phyloP scores from a whole-genome alignment of 2,329 filamentous ascomycete species.

The Fonsecaea monophora region DNA sequence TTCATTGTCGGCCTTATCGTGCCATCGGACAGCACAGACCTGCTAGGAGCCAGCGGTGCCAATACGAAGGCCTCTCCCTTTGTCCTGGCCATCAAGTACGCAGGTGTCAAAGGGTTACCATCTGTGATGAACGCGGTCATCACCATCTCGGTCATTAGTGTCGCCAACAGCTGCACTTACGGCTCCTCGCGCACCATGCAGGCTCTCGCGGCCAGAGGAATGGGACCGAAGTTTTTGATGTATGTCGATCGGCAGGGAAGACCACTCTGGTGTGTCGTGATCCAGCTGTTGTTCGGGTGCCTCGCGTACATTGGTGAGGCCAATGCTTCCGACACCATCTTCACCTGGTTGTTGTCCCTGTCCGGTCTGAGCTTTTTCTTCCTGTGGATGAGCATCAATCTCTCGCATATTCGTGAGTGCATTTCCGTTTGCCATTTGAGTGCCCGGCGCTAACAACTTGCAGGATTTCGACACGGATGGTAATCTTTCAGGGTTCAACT shows the following conservation, averaged over 20 bases:
- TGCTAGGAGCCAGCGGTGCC: conserved; percentile 66
- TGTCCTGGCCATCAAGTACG: conserved; percentile 87
- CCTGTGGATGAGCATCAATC: conserved; percentile 61
- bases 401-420: conserved; percentile 76
- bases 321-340: conserved; percentile 50
- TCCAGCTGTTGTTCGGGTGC: conserved; percentile 72
- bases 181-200: conserved; percentile 89
- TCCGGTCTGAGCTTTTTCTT: conserved; percentile 77
- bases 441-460: conserved; percentile 61
- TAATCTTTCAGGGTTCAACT: neutral
- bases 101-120: conserved; percentile 79
- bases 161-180: conserved; percentile 90
- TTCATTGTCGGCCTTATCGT: conserved; percentile 83
- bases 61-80: conserved; percentile 84
- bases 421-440: neutral
- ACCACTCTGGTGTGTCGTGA: conserved; percentile 73
- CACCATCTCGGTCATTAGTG: conserved; percentile 84
- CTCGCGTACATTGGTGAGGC: conserved; percentile 78
- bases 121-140: conserved; percentile 95
- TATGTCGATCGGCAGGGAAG: conserved; percentile 86
- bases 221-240: conserved; percentile 76
- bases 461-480: conserved; percentile 54
- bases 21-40: conserved; percentile 65
- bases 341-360: conserved; percentile 82
- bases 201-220: conserved; percentile 83